A percentile compares a stretch with the other conserved stretches of the same genome.
Conservation (phyloP, 148 eudicot genomes). For the Camellia japonica region DNA sequence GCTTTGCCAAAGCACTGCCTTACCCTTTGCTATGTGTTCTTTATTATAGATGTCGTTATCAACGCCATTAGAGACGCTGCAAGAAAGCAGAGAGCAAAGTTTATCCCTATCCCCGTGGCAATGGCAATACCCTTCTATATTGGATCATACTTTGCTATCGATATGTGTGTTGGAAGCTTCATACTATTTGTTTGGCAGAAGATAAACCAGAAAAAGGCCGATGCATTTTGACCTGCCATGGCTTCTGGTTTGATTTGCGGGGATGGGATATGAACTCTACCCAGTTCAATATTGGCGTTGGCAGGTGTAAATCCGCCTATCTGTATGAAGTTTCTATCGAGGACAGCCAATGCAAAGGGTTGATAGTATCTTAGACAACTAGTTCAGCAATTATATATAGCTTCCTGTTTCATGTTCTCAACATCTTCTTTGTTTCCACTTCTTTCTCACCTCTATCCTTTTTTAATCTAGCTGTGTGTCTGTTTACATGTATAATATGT, state of each 20-base stretch:
- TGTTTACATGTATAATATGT: background rate
- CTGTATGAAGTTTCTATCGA: slow-evolving; percentile 60
- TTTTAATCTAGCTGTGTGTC: too few relatives aligned
- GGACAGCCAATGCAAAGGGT: slow-evolving; percentile 33
- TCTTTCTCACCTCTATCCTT: background rate
- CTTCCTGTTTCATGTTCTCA: background rate
- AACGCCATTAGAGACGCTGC: slow-evolving; percentile 38
- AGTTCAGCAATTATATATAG: background rate
- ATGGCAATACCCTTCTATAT: slow-evolving; percentile 71
- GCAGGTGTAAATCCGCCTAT: slow-evolving; percentile 55
- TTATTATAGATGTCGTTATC: slow-evolving; percentile 32
- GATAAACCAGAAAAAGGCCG: slow-evolving; percentile 37
- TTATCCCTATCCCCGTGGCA: slow-evolving; percentile 63
- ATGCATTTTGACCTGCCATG: slow-evolving; percentile 50
- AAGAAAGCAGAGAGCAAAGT: slow-evolving; percentile 25
- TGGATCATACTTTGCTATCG: slow-evolving; percentile 59
- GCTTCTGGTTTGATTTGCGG: slow-evolving; percentile 76
- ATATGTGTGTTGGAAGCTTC: slow-evolving; percentile 70
- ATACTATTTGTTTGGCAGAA: slow-evolving; percentile 48
- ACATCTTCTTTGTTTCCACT: background rate
- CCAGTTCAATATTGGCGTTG: slow-evolving; percentile 50
- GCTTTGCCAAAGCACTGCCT: slow-evolving; percentile 56
- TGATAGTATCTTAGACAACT: slow-evolving; percentile 16
- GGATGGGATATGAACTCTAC: slow-evolving; percentile 68
- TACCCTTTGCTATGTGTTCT: slow-evolving; percentile 39